Base-by-base conservation (phyloP, 2,329 filamentous ascomycete species). In the Canariomyces notabilis region DNA sequence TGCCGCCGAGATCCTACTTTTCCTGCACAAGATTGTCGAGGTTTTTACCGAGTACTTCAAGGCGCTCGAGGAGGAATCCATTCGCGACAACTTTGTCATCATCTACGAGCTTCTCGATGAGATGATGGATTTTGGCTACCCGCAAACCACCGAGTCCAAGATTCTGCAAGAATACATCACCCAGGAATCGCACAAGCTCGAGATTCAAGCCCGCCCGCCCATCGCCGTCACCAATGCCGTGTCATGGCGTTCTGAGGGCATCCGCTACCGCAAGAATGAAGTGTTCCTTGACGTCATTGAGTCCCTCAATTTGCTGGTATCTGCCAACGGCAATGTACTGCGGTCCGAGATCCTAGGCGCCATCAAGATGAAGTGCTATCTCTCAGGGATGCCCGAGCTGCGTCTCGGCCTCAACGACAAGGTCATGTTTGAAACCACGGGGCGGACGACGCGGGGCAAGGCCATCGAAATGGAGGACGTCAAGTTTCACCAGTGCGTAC, bases 51-150 rank as follows among this genome's bases (percentile, higher is more conserved):
- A 98, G 70, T 98, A 98, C 75, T 98, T 98, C 78, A 98, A 98
- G 69, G 91, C 94, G 54, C 78, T 98, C 50, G 93, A 98, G 69
- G 93, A 98, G 68, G 93, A 98, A 70, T 95, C 89, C 60, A 98
- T 98, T 66, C 83, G 93, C 59, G 93, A 98, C 75, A 98, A 98
- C 74, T 98, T 98, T 65, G 93, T 98, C 67, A 83, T 98, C 64
- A 98, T 98, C 63, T 98, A 98, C 75, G 93, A 98, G 70, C 72
- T 98, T 51, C 80, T 98, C 53, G 93, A 98, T 64, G 93, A 98
- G 74, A 98, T 98, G 93, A 98, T 98, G 93, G 93, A 98, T 70
- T 98, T 98, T 75, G 93, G 93, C 54, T 96, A 98, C 67, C 93
- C 93, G 5, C 93, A 98, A 68, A 98, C 93, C 8, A 98, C 93